These are phyloP conservation scores for Paramecium sonneborni DNA, from an alignment of 73 alveolate genomes.

Conservation along the genomic window DNA sequence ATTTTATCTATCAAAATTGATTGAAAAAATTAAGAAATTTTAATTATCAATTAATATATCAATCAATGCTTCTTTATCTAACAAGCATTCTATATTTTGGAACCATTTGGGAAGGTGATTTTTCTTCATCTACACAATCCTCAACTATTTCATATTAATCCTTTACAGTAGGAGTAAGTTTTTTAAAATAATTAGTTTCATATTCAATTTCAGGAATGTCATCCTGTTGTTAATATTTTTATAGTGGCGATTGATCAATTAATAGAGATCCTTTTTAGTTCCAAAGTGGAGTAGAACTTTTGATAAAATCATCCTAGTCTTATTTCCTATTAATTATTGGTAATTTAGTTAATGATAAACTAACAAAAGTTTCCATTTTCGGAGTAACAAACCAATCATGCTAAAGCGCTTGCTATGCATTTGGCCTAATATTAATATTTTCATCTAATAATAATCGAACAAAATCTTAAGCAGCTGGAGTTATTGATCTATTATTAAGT, in stretches of 20 bases:
- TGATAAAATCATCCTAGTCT: background rate
- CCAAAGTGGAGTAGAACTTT: background rate
- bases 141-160: background rate
- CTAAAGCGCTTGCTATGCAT: background rate
- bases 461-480: background rate
- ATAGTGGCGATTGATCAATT: background rate
- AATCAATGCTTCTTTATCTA: background rate
- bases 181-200: background rate
- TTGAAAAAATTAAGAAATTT: too few species aligned
- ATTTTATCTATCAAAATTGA: too few species aligned
- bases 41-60: background rate
- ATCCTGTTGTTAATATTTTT: background rate
- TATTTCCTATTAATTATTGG: background rate
- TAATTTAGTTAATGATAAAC: background rate
- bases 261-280: background rate
- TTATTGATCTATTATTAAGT: background rate
- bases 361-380: background rate
- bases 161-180: background rate
- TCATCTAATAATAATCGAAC: background rate
- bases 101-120: background rate
- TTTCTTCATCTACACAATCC: background rate
- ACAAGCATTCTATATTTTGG: background rate
- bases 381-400: slow-evolving; percentile 9
- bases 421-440: background rate
- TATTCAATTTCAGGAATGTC: background rate